Evolutionary conservation across 2,329 filamentous ascomycete genomes (phyloP).

Genomic region (Zymoseptoria pseudotritici): DNA sequence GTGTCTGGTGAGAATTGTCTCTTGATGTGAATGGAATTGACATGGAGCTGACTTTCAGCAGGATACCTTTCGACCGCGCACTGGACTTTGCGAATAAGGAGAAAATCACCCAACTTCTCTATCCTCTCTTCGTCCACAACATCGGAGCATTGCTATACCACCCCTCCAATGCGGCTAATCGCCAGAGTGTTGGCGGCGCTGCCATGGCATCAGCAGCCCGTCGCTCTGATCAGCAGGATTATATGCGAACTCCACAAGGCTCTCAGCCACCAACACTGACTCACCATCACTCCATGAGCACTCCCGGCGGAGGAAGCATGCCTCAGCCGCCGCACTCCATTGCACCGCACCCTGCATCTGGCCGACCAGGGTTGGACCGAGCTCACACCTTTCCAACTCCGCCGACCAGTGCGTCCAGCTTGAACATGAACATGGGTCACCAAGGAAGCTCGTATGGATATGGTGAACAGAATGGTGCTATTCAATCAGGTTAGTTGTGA

Average conservation of each 20-base stretch:
- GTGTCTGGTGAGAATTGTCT: slow-evolving; percentile 66
- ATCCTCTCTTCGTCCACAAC: slow-evolving; percentile 95
- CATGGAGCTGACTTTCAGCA: slow-evolving; percentile 32
- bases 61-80: slow-evolving; percentile 97
- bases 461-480: slow-evolving; percentile 43
- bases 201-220: slow-evolving; percentile 78
- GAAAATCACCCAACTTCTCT: slow-evolving; percentile 92
- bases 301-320: slow-evolving; percentile 49
- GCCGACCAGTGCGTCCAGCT: slow-evolving; percentile 83
- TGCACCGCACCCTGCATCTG: slow-evolving; percentile 49
- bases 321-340: slow-evolving; percentile 62
- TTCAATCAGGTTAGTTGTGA: slow-evolving; percentile 61
- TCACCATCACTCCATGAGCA: slow-evolving; percentile 61
- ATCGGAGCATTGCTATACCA: slow-evolving; percentile 92
- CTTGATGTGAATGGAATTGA: neutral
- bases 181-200: slow-evolving; percentile 51
- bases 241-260: slow-evolving; percentile 54
- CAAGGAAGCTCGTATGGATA: slow-evolving; percentile 74
- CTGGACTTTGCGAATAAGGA: slow-evolving; percentile 99
- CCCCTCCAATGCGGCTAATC: slow-evolving; percentile 69
- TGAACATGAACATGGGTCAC: slow-evolving; percentile 63
- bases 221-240: slow-evolving; percentile 48
- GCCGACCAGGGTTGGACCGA: slow-evolving; percentile 69
- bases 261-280: slow-evolving; percentile 62
- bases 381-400: slow-evolving; percentile 92